Conservation (phyloP, 2,329 filamentous ascomycete genomes). For the Aspergillus arachidicola region DNA sequence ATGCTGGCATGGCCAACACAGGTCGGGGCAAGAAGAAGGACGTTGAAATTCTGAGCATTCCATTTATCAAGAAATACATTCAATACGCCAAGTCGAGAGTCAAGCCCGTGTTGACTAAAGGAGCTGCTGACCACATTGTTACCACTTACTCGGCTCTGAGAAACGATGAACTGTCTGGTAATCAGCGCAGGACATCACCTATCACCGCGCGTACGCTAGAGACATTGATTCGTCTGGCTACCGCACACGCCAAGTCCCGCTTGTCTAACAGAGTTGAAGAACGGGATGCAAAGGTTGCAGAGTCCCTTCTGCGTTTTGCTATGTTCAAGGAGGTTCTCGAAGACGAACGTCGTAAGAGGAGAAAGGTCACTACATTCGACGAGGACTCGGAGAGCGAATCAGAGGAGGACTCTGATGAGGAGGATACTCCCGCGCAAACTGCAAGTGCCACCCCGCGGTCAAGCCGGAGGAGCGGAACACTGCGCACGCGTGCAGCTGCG, state of each 20-base stretch:
- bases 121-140: slow-evolving; percentile 88
- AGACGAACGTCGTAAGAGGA: slow-evolving; percentile 77
- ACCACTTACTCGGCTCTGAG: slow-evolving; percentile 87
- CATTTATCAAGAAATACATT: slow-evolving; percentile 99
- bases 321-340: slow-evolving; percentile 93
- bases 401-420: slow-evolving; percentile 38
- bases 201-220: slow-evolving; percentile 97
- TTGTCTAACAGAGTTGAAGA: slow-evolving; percentile 87
- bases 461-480: slow-evolving; percentile 34
- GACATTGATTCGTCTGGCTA: slow-evolving; percentile 96
- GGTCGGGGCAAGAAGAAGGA: slow-evolving; percentile 75
- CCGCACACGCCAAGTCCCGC: slow-evolving; percentile 90
- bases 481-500: slow-evolving; percentile 39
- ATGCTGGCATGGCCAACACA: slow-evolving; percentile 82
- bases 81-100: slow-evolving; percentile 94
- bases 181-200: slow-evolving; percentile 88
- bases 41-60: slow-evolving; percentile 88
- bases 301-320: slow-evolving; percentile 88
- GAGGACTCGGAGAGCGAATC: slow-evolving; percentile 57
- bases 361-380: slow-evolving; percentile 71
- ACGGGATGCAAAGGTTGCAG: slow-evolving; percentile 82
- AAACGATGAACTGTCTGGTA: slow-evolving; percentile 94
- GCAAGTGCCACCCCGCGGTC: slow-evolving; percentile 36
- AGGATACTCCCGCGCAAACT: slow-evolving; percentile 26
- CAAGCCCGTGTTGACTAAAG: slow-evolving; percentile 87